These are phyloP conservation scores for Picochlorum sp. DNA, from an alignment of 139 green algal species.

Conservation along the genomic window DNA sequence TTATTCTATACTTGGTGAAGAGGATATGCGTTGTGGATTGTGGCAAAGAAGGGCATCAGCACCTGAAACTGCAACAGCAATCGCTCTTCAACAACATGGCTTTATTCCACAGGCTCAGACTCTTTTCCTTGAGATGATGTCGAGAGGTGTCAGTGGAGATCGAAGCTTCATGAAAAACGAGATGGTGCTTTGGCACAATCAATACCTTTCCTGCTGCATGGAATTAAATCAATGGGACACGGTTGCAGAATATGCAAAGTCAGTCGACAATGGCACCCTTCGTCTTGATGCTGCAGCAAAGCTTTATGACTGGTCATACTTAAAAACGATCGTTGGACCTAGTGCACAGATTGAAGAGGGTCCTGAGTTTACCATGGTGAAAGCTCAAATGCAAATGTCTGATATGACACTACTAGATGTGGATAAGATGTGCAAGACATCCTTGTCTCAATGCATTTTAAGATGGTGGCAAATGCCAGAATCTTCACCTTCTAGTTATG, in stretches of 20 bases:
- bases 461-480: slow-evolving; percentile 91
- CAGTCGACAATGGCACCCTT: slow-evolving; percentile 62
- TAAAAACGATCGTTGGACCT: slow-evolving; percentile 54
- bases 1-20: slow-evolving; percentile 72
- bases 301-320: slow-evolving; percentile 68
- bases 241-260: slow-evolving; percentile 69
- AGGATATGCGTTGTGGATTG: slow-evolving; percentile 84
- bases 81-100: slow-evolving; percentile 83
- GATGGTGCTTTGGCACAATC: slow-evolving; percentile 69
- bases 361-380: slow-evolving; percentile 53
- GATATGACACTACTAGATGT: slow-evolving; percentile 52
- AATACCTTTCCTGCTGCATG: slow-evolving; percentile 72
- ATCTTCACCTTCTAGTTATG: slow-evolving; percentile 46
- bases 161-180: slow-evolving; percentile 44
- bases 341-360: slow-evolving; percentile 65
- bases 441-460: slow-evolving; percentile 46
- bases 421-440: slow-evolving; percentile 33
- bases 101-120: slow-evolving; percentile 65
- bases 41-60: slow-evolving; percentile 55
- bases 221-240: slow-evolving; percentile 92
- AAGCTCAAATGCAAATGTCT: slow-evolving; percentile 62
- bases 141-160: slow-evolving; percentile 14
- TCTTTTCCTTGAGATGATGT: slow-evolving; percentile 48
- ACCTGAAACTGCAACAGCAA: slow-evolving; percentile 48
- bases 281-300: slow-evolving; percentile 73